Evolutionary conservation across 2,329 filamentous ascomycete species (phyloP).

Genomic region (Fusarium sp.): DNA sequence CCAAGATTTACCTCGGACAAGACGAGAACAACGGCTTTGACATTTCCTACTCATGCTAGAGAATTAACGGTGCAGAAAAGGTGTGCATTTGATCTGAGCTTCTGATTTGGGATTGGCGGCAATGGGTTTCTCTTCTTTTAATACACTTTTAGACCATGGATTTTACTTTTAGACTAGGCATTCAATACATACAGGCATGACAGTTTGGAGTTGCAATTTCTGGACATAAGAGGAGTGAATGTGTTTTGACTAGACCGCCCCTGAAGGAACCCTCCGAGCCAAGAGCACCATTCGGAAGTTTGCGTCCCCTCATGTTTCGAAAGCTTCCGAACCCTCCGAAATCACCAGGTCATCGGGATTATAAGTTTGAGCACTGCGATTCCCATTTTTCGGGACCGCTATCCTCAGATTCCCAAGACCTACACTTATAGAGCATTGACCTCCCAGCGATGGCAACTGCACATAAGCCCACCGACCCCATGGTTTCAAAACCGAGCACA

Average conservation of each 20-base stretch:
- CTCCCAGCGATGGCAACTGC: not conserved
- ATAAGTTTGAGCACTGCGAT: not conserved
- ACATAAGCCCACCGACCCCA: not conserved
- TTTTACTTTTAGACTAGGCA: not conserved
- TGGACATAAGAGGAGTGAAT: not conserved
- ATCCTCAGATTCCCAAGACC: not conserved
- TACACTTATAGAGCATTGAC: not conserved
- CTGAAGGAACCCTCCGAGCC: not conserved
- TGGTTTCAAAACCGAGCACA: not conserved
- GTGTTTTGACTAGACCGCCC: not conserved
- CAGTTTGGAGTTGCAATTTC: not conserved
- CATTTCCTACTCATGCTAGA: not conserved
- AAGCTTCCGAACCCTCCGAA: not conserved
- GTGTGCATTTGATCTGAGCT: not conserved
- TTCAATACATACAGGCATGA: not conserved
- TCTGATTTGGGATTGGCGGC: not conserved
- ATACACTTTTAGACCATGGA: not conserved
- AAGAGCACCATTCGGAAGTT: not conserved
- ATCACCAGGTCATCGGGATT: not conserved
- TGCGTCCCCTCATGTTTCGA: not conserved
- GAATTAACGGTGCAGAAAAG: not conserved
- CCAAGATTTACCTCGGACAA: slow-evolving; percentile 46
- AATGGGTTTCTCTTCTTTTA: not conserved
- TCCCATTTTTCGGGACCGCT: not conserved
- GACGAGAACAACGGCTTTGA: slow-evolving; percentile 43